Base-by-base conservation (phyloP, 139 green algal genomes). In the Edaphochlamys debaryana region DNA sequence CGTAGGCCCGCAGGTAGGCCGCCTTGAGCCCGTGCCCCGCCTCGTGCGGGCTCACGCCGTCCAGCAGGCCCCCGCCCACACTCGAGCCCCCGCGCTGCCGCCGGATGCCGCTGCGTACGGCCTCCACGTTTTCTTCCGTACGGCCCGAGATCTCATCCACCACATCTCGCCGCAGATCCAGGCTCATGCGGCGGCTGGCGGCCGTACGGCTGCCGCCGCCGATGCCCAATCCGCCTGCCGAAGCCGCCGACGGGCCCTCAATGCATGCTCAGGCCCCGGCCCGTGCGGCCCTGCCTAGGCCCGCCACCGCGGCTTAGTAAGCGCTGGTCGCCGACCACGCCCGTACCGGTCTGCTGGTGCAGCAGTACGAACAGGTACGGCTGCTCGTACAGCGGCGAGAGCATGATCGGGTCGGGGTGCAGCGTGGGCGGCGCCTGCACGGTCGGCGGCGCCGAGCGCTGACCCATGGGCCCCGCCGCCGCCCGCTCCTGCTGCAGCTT, bases 341-440 rank as follows among this genome's bases (percentile, higher is more conserved):
- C n/a, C n/a, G n/a, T n/a, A n/a, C n/a, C n/a, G n/a, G 50, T 36
- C 0, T 56, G 5, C 38, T 54, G 67, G 45, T 80, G 32, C 41
- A 70, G 75, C 60, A 84, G 79, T 29, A 87, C 79, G 68, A 89
- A 92, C 1, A 89, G 63, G 83, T 87, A 92, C 9, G 88, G 78
- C 79, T 82, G 38, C 74, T 92, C 79, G 20, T 42, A 1, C 63
- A 92, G 69, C 3, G 88, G 82, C 7, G 88, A 90, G 19, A 92
- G 79, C n/a, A 64, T 79, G 6, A 92, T 56, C 1, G 88, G 88
- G 48, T 92, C 88, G 36, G 71, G 34, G n/a, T 38, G 38, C 8
- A 90, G 78, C 9, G 86, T 86, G 22, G 86, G 82, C 19, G 75
- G 86, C 25, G 75, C 69, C 45, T 73, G 80, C 0, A 63, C 20